These are phyloP conservation scores for Penicillium sp. DNA, from an alignment of 2,329 filamentous ascomycete genomes.

Conservation along the genomic window DNA sequence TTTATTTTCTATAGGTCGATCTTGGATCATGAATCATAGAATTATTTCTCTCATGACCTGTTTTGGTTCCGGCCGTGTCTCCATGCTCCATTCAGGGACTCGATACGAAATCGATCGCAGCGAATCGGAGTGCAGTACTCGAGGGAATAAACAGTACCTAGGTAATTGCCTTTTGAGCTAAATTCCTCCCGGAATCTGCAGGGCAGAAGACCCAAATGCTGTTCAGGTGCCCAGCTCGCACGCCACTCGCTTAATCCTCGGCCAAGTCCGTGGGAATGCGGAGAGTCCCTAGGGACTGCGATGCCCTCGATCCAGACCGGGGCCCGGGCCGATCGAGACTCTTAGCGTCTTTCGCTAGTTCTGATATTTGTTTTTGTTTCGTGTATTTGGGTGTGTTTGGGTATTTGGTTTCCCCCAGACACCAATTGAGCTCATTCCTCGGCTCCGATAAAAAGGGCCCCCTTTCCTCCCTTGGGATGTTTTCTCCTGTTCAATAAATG, in stretches of 20 bases:
- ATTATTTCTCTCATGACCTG: not conserved
- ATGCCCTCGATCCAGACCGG: slow-evolving; percentile 9
- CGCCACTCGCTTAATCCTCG: slow-evolving; percentile 31
- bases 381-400: not conserved
- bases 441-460: slow-evolving; percentile 10
- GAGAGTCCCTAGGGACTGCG: not conserved
- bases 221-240: not conserved
- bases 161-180: too few species aligned
- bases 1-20: not conserved
- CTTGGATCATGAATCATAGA: not conserved
- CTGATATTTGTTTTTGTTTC: not conserved
- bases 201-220: not conserved
- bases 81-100: not conserved
- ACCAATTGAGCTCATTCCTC: slow-evolving; percentile 11
- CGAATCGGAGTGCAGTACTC: not conserved
- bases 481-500: not conserved
- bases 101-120: not conserved
- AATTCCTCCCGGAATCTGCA: not conserved
- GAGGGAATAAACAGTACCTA: not conserved
- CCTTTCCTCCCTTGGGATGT: not conserved
- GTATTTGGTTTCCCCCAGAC: slow-evolving; percentile 4
- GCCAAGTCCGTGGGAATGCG: slow-evolving; percentile 24
- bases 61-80: not conserved
- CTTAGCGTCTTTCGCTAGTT: not conserved
- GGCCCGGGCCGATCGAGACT: slow-evolving; percentile 14